phyloP scores from a whole-genome alignment of 2,329 filamentous ascomycete species.

The Botrytis medusae region DNA sequence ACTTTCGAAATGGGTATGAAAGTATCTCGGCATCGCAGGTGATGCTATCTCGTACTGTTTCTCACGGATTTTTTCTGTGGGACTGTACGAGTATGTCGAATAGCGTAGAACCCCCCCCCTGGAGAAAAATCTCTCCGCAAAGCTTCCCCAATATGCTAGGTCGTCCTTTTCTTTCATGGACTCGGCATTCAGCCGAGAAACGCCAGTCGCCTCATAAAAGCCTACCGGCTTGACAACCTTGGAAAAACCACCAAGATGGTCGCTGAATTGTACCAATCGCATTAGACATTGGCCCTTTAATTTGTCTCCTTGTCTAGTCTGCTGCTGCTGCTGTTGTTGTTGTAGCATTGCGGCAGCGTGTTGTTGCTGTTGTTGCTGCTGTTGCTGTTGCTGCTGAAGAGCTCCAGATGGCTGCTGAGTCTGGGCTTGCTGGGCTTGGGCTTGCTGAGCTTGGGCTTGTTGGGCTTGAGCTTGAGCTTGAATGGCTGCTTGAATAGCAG shows the following conservation, averaged over 20 bases:
- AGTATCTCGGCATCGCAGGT: slow-evolving; percentile 82
- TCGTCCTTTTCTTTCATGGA: slow-evolving; percentile 63
- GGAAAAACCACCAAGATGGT: slow-evolving; percentile 58
- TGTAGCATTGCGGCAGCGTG: slow-evolving; percentile 26
- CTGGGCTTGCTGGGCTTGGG: slow-evolving; percentile 42
- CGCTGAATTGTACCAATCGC: slow-evolving; percentile 62
- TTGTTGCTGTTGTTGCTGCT: slow-evolving; percentile 33
- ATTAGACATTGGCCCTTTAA: slow-evolving; percentile 57
- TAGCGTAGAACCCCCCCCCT: slow-evolving; percentile 74
- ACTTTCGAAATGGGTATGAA: slow-evolving; percentile 83
- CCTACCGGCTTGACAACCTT: slow-evolving; percentile 44
- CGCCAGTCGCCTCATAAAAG: slow-evolving; percentile 32
- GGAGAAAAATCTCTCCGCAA: slow-evolving; percentile 81
- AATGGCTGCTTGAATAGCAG: slow-evolving; percentile 38
- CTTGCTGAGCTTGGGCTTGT: slow-evolving; percentile 43
- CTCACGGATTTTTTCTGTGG: slow-evolving; percentile 55
- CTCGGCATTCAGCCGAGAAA: slow-evolving; percentile 41
- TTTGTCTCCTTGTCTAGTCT: slow-evolving; percentile 41
- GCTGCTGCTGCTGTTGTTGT: slow-evolving; percentile 44
- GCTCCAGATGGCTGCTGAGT: slow-evolving; percentile 29
- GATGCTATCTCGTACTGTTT: slow-evolving; percentile 87
- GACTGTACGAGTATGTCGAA: slow-evolving; percentile 53
- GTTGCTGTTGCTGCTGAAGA: slow-evolving; percentile 33
- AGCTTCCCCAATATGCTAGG: slow-evolving; percentile 73
- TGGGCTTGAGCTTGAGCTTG: slow-evolving; percentile 45